A percentile compares a stretch with the other conserved stretches of the same genome.
Conservation (phyloP, 495 filamentous ascomycete genomes). For the Aspergillus panamensis region DNA sequence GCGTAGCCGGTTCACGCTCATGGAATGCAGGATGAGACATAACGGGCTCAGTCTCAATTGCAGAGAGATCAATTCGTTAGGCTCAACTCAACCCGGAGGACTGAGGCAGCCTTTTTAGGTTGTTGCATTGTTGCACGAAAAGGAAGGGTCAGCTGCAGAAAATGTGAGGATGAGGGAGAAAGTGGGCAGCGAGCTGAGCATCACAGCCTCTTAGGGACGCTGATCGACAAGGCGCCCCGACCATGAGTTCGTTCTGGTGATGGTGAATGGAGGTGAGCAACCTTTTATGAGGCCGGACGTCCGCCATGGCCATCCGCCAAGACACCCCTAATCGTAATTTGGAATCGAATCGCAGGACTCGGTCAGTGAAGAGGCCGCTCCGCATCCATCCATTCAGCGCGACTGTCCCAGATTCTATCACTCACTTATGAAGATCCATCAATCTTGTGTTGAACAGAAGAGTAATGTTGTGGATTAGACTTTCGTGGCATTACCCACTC, state of each 20-base stretch:
- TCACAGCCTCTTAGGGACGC: constrained; percentile 1
- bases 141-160: neutral
- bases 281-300: neutral
- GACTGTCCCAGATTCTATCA: neutral
- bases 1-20: neutral
- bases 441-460: neutral
- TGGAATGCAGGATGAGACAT: constrained; percentile 3
- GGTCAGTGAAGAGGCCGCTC: neutral
- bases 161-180: neutral
- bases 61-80: neutral
- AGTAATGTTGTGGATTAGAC: neutral
- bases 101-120: neutral
- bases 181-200: neutral
- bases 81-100: neutral
- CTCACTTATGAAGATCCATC: neutral
- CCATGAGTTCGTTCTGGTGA: constrained; percentile 9
- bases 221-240: constrained; percentile 9
- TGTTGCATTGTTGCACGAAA: neutral
- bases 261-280: constrained; percentile 1
- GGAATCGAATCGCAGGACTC: neutral
- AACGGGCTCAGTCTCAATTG: neutral
- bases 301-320: neutral
- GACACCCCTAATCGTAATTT: neutral
- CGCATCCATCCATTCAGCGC: neutral
- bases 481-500: neutral